A percentile compares a stretch with the other conserved stretches of the same genome.
Conservation (phyloP, 768 basidiomycete species). For the Suillus hirtellus region DNA sequence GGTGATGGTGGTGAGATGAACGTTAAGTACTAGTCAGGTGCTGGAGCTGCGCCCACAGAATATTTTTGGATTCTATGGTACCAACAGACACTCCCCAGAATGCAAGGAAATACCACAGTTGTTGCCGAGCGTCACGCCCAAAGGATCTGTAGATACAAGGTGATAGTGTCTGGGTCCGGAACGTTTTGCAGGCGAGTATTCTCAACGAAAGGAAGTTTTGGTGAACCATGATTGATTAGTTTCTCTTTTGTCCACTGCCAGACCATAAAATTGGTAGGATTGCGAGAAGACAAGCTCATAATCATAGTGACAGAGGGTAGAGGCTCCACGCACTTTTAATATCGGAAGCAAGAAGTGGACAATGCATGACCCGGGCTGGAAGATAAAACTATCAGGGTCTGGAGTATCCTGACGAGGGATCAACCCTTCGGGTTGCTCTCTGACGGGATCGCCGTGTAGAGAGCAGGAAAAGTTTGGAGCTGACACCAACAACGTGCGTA, state of each 20-base stretch:
- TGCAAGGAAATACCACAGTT: slow-evolving; percentile 22
- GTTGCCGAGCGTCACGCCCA: slow-evolving; percentile 9
- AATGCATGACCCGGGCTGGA: slow-evolving; percentile 30
- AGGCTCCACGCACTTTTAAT: slow-evolving; percentile 27
- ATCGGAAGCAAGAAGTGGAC: slow-evolving; percentile 31
- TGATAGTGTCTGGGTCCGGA: slow-evolving; percentile 24
- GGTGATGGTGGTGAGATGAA: neutral
- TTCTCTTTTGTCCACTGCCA: slow-evolving; percentile 26
- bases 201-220: slow-evolving; percentile 25
- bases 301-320: slow-evolving; percentile 26
- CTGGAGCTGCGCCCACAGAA: neutral
- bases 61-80: neutral
- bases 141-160: slow-evolving; percentile 24
- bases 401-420: slow-evolving; percentile 18
- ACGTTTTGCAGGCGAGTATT: slow-evolving; percentile 28
- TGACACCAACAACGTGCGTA: neutral
- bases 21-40: neutral
- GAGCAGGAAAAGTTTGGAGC: neutral
- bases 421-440: slow-evolving; percentile 8
- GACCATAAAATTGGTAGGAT: slow-evolving; percentile 21
- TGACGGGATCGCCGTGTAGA: slow-evolving; percentile 28
- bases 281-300: slow-evolving; percentile 30
- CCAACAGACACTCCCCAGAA: neutral
- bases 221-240: slow-evolving; percentile 19
- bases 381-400: slow-evolving; percentile 28